Percentiles rank a stretch among this genome's conserved stretches.
Conservation (phyloP, 140 eudicot species). For the Eryngium alpinum region DNA sequence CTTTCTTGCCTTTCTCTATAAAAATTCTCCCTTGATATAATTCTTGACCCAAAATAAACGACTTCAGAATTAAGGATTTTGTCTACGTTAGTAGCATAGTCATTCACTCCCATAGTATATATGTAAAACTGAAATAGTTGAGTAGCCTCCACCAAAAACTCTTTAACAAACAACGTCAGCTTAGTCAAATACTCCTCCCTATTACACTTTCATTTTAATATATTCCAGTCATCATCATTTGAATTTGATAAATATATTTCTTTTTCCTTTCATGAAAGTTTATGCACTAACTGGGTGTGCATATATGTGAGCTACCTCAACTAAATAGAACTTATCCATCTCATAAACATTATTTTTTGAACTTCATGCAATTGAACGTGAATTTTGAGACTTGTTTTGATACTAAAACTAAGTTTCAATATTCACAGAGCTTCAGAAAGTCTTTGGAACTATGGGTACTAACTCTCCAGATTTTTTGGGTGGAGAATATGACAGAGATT, state of each 20-base stretch:
- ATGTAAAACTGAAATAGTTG: not conserved
- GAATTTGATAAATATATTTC: too few relatives aligned
- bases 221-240: not conserved
- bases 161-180: not conserved
- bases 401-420: not conserved
- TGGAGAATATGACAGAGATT: too few relatives aligned
- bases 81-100: not conserved
- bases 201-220: not conserved
- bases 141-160: not conserved
- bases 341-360: not conserved
- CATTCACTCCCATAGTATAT: not conserved
- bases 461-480: too few relatives aligned
- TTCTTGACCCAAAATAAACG: not conserved
- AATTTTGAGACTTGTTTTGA: not conserved
- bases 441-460: too few relatives aligned
- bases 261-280: not conserved
- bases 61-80: constrained; percentile 49
- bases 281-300: not conserved
- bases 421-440: not conserved
- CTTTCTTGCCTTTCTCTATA: not conserved
- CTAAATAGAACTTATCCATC: not conserved
- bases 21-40: not conserved
- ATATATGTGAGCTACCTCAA: not conserved
- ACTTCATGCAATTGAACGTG: not conserved
- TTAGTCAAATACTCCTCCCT: not conserved